phyloP scores from a whole-genome alignment of 345 rosid species.

The Geranium rotundifolium region DNA sequence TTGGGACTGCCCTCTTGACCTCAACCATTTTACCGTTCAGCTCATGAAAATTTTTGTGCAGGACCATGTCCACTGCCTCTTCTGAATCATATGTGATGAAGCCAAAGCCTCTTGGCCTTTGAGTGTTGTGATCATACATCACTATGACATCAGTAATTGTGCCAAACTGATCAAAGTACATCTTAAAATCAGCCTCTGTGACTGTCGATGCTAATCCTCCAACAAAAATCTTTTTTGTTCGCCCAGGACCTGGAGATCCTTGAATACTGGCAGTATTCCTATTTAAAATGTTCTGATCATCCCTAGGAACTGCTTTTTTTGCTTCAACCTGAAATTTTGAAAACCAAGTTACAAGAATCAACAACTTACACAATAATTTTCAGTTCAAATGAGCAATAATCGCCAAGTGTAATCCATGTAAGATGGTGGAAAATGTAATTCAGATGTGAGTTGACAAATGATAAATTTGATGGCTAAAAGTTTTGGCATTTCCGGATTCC shows the following conservation, averaged over 20 bases:
- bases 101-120: constrained; percentile 97
- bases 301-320: constrained; percentile 88
- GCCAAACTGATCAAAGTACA: constrained; percentile 85
- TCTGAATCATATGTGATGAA: constrained; percentile 91
- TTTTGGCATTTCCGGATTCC: neutral
- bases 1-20: constrained; percentile 96
- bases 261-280: constrained; percentile 41
- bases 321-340: constrained; percentile 73
- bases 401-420: constrained; percentile 1
- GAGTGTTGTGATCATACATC: constrained; percentile 98
- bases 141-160: constrained; percentile 80
- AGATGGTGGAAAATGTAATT: neutral
- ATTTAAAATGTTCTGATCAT: constrained; percentile 64
- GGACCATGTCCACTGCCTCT: constrained; percentile 85
- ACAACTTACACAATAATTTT: constrained; percentile 10
- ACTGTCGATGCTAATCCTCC: constrained; percentile 80
- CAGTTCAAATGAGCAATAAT: constrained; percentile 2
- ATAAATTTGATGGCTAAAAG: neutral
- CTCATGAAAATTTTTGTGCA: constrained; percentile 84
- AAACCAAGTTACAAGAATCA: constrained; percentile 5
- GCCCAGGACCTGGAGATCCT: constrained; percentile 48
- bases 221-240: constrained; percentile 79
- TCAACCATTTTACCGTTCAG: constrained; percentile 96
- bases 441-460: neutral
- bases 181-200: constrained; percentile 61